phyloP scores from a whole-genome alignment of 1,284 basidiomycete genomes.

The Trichosporon asahii region DNA sequence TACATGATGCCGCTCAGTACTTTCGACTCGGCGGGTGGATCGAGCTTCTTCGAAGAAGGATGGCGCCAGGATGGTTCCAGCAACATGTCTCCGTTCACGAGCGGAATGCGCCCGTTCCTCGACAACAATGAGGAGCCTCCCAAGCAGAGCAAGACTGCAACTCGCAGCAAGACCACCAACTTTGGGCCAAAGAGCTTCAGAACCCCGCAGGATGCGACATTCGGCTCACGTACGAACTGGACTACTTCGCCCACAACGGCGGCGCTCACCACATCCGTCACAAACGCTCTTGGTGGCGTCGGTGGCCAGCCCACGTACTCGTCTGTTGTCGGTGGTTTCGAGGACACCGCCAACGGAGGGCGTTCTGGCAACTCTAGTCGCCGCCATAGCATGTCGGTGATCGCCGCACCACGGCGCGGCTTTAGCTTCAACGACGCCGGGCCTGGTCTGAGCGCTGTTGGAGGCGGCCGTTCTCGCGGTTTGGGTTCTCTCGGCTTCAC shows the following conservation, averaged over 20 bases:
- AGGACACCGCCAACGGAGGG: slow-evolving; percentile 28
- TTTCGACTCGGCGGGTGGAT: slow-evolving; percentile 26
- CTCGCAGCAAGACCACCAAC: slow-evolving; percentile 11
- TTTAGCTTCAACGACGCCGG: slow-evolving; percentile 52
- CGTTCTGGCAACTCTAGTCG: slow-evolving; percentile 69
- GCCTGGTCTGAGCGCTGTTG: slow-evolving; percentile 58
- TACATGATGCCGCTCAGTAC: slow-evolving; percentile 37
- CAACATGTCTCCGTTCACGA: slow-evolving; percentile 48
- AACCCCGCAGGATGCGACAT: slow-evolving; percentile 26
- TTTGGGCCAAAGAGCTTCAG: slow-evolving; percentile 24
- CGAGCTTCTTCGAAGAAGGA: slow-evolving; percentile 26
- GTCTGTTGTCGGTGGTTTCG: slow-evolving; percentile 35
- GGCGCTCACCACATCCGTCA: slow-evolving; percentile 35
- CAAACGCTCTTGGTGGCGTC: slow-evolving; percentile 31
- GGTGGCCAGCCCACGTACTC: slow-evolving; percentile 27
- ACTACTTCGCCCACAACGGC: slow-evolving; percentile 26
- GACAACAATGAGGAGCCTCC: slow-evolving; percentile 13
- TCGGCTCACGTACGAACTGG: slow-evolving; percentile 29
- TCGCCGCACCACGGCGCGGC: slow-evolving; percentile 50
- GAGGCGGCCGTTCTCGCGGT: slow-evolving; percentile 29
- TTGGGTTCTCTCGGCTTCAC: slow-evolving; percentile 55
- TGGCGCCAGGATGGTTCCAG: slow-evolving; percentile 35
- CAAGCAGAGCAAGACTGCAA: neutral
- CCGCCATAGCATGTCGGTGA: slow-evolving; percentile 79
- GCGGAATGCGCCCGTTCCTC: slow-evolving; percentile 28